phyloP scores from a whole-genome alignment of 2,329 filamentous ascomycete genomes.

The Pseudogymnoascus sp. region DNA sequence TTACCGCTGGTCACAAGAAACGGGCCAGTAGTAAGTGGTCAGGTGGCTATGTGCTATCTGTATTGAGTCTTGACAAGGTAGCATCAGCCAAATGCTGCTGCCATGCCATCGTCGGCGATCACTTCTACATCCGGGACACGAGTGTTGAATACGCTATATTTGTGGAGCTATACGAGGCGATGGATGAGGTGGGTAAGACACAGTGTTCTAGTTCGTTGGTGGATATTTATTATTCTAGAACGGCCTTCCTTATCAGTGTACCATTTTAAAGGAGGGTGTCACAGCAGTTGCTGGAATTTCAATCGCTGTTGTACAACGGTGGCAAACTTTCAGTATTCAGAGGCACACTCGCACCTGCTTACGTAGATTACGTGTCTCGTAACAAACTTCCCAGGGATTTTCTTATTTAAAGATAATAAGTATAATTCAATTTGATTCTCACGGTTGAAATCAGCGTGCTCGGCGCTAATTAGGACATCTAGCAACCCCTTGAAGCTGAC shows the following conservation, averaged over 20 bases:
- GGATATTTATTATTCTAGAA: background rate
- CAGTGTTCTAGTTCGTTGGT: too few species aligned
- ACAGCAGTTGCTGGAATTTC: background rate
- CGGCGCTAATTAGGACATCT: background rate
- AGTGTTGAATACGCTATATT: background rate
- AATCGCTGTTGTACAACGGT: background rate
- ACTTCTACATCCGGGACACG: background rate
- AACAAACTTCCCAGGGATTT: background rate
- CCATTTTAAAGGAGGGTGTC: background rate
- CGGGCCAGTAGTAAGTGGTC: background rate
- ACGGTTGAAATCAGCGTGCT: background rate
- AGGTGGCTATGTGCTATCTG: background rate
- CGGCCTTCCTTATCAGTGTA: background rate
- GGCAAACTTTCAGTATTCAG: background rate
- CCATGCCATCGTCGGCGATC: background rate
- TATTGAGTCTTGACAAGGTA: background rate
- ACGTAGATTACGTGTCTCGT: background rate
- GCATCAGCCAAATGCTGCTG: background rate
- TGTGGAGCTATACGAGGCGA: background rate
- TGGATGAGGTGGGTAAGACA: background rate
- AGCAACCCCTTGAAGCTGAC: background rate
- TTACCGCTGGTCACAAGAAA: background rate
- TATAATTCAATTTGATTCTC: background rate
- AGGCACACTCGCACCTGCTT: background rate
- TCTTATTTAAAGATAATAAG: background rate